Conservation (phyloP, 2,329 filamentous ascomycete species). For the Myrmaecium sp. region DNA sequence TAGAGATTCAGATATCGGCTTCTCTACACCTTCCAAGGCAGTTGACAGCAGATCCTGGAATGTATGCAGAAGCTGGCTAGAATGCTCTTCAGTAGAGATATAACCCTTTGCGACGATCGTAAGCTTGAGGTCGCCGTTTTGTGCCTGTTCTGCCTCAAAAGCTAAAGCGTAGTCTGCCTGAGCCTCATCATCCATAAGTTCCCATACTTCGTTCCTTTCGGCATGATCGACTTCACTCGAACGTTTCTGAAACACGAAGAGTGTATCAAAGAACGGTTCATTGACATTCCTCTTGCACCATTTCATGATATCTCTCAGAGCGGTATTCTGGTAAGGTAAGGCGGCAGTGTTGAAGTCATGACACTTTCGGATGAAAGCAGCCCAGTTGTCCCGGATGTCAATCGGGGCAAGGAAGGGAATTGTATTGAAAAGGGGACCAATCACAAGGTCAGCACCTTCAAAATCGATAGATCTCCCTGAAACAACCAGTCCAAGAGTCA, state of each 20-base stretch:
- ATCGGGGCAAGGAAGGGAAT: conserved; percentile 49
- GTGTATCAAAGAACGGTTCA: conserved; percentile 49
- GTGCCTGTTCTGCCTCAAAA: conserved; percentile 48
- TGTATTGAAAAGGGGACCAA: conserved; percentile 84
- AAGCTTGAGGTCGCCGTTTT: conserved; percentile 32
- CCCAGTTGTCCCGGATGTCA: conserved; percentile 35
- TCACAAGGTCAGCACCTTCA: conserved; percentile 44
- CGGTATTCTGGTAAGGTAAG: conserved; percentile 60
- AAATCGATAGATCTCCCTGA: conserved; percentile 62
- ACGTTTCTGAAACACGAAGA: conserved; percentile 66
- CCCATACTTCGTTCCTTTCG: conserved; percentile 34
- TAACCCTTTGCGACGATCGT: conserved; percentile 42
- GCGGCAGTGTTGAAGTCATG: conserved; percentile 54
- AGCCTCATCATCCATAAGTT: conserved; percentile 19
- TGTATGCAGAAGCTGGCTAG: conserved; percentile 23
- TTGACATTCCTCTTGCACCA: conserved; percentile 45
- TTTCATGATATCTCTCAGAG: conserved; percentile 64
- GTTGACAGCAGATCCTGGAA: conserved; percentile 25
- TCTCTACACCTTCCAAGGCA: conserved; percentile 18
- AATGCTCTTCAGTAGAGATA: conserved; percentile 18
- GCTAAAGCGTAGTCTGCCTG: conserved; percentile 58
- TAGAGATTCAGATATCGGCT: conserved; percentile 8
- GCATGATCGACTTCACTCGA: conserved; percentile 9
- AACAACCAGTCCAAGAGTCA: conserved; percentile 55
- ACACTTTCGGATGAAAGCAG: conserved; percentile 41